phyloP scores from a whole-genome alignment of 148 eudicot species.

The Suaeda aralocaspica region DNA sequence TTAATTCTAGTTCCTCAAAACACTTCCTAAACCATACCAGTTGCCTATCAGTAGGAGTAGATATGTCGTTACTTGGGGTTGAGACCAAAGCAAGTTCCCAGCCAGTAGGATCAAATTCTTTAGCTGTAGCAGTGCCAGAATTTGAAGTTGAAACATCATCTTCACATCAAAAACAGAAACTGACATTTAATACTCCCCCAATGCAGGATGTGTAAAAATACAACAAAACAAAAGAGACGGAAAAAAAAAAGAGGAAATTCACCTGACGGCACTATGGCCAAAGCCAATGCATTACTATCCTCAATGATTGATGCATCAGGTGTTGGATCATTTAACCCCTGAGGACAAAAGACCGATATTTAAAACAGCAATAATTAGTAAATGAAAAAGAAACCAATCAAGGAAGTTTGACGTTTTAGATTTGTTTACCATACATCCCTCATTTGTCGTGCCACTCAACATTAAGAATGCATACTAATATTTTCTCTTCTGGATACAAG shows the following conservation, averaged over 20 bases:
- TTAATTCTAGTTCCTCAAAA: not conserved
- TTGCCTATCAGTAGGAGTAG: slow-evolving; percentile 68
- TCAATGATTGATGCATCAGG: slow-evolving; percentile 70
- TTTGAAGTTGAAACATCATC: slow-evolving; percentile 44
- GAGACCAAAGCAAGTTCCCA: slow-evolving; percentile 98
- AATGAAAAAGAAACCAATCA: too few species aligned
- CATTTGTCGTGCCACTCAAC: too few species aligned
- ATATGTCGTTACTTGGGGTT: slow-evolving; percentile 72
- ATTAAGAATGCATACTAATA: too few species aligned
- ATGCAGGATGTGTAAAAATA: slow-evolving; percentile 7
- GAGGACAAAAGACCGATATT: slow-evolving; percentile 8
- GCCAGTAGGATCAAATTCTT: slow-evolving; percentile 80
- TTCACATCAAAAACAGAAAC: slow-evolving; percentile 16
- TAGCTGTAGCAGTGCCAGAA: slow-evolving; percentile 39
- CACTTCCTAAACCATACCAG: slow-evolving; percentile 46
- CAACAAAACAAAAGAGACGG: not conserved
- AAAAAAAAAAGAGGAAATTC: not conserved
- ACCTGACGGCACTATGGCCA: slow-evolving; percentile 88
- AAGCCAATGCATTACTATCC: slow-evolving; percentile 92
- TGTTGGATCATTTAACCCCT: slow-evolving; percentile 67
- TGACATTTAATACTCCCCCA: not conserved
- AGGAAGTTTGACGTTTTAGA: not conserved
- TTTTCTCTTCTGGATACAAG: too few species aligned
- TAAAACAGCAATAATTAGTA: not conserved
- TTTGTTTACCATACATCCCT: not conserved